phyloP scores from a whole-genome alignment of 805 yeast species.

The Kodamaea neixiangensis region DNA sequence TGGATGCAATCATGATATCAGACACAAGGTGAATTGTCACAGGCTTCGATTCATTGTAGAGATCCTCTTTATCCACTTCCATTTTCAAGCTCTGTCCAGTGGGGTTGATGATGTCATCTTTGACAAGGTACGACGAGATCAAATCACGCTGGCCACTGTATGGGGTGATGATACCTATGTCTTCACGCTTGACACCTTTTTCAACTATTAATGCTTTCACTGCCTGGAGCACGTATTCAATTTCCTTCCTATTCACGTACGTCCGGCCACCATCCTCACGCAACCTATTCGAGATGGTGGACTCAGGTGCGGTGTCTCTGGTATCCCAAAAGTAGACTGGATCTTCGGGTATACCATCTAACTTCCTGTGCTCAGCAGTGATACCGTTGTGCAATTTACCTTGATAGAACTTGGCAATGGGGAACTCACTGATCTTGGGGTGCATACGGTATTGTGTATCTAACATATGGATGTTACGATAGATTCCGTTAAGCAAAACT shows the following conservation, averaged over 20 bases:
- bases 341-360: slow-evolving; percentile 45
- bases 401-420: slow-evolving; percentile 52
- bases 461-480: slow-evolving; percentile 62
- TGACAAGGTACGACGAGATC: slow-evolving; percentile 50
- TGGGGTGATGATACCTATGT: slow-evolving; percentile 73
- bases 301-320: slow-evolving; percentile 47
- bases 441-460: slow-evolving; percentile 73
- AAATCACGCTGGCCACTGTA: slow-evolving; percentile 73
- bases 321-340: slow-evolving; percentile 68
- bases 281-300: slow-evolving; percentile 47
- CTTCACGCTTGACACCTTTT: slow-evolving; percentile 48
- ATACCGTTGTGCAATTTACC: slow-evolving; percentile 60
- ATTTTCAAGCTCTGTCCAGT: slow-evolving; percentile 44
- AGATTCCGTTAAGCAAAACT: slow-evolving; percentile 60
- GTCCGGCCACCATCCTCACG: slow-evolving; percentile 58
- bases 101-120: slow-evolving; percentile 60
- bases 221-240: slow-evolving; percentile 46
- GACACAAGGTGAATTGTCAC: slow-evolving; percentile 51
- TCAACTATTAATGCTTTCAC: slow-evolving; percentile 54
- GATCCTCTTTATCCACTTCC: slow-evolving; percentile 64
- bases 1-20: slow-evolving; percentile 44
- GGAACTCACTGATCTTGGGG: slow-evolving; percentile 61
- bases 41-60: slow-evolving; percentile 45
- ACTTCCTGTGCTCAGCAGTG: slow-evolving; percentile 48
- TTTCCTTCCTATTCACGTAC: slow-evolving; percentile 58